Percentiles rank a stretch among this genome's conserved stretches.
phyloP scores from a whole-genome alignment of 306 rosid genomes.

The Cicer cuneatum region DNA sequence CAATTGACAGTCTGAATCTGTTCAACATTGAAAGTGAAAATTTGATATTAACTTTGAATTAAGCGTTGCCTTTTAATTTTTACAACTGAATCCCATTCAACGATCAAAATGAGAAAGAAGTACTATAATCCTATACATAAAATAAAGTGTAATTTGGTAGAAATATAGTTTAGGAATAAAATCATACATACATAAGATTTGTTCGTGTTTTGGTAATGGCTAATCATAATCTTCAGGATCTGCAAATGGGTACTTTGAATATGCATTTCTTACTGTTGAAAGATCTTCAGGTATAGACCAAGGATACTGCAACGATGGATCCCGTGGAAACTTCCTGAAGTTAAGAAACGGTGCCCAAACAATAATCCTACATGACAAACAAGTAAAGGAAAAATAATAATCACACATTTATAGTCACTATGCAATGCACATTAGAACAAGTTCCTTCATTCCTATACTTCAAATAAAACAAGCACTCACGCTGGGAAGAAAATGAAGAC shows the following conservation, averaged over 20 bases:
- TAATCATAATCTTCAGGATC: conserved; percentile 81
- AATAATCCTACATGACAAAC: conserved; percentile 58
- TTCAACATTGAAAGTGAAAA: conserved; percentile 14
- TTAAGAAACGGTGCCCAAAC: conserved; percentile 96
- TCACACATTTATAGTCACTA: neutral
- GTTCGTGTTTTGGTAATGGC: conserved; percentile 43
- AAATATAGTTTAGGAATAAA: conserved; percentile 16
- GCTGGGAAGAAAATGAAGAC: conserved; percentile 92
- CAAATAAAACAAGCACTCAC: conserved; percentile 49
- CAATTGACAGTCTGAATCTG: neutral
- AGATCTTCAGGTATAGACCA: conserved; percentile 85
- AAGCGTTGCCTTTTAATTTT: neutral
- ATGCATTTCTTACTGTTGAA: conserved; percentile 57
- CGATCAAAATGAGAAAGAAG: conserved; percentile 24
- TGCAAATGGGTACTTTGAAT: conserved; percentile 73
- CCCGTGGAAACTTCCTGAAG: conserved; percentile 91
- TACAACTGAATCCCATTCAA: conserved; percentile 27
- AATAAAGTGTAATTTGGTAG: neutral
- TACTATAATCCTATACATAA: conserved; percentile 9
- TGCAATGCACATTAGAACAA: neutral
- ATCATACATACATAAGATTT: conserved; percentile 20
- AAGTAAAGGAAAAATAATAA: neutral
- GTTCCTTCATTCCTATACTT: conserved; percentile 4
- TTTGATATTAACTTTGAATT: neutral
- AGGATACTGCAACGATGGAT: conserved; percentile 81